These are phyloP conservation scores for Dorcoceras hygrometricum DNA, from an alignment of 257 asterid species.

Conservation along the genomic window DNA sequence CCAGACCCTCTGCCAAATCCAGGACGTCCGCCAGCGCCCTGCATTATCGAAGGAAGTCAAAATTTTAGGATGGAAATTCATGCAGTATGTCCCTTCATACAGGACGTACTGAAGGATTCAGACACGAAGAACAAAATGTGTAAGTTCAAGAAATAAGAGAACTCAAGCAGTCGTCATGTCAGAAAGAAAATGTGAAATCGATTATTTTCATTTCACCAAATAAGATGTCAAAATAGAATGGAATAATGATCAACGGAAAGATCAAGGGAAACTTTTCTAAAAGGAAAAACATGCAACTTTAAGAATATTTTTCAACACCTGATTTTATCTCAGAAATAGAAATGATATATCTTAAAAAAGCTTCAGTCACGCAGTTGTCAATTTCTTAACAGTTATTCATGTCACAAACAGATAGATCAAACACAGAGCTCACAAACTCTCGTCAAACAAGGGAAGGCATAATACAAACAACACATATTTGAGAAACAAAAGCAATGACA, in stretches of 20 bases:
- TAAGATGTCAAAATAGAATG: neutral
- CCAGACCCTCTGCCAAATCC: conserved; percentile 75
- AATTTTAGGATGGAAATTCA: neutral
- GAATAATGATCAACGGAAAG: neutral
- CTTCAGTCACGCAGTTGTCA: neutral
- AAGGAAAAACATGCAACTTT: neutral
- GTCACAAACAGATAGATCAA: neutral
- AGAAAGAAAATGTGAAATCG: no score
- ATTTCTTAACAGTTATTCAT: neutral
- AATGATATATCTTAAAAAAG: neutral
- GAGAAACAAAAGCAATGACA: neutral
- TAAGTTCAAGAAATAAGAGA: neutral
- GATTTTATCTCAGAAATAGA: neutral
- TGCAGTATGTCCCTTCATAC: neutral
- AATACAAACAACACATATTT: neutral
- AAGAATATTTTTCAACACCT: neutral
- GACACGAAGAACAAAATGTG: neutral
- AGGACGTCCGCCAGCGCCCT: conserved; percentile 60
- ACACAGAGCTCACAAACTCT: neutral
- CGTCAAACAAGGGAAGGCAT: neutral
- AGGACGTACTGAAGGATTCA: neutral
- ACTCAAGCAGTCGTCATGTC: neutral
- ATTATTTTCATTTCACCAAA: neutral
- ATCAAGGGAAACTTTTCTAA: neutral
- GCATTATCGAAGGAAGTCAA: neutral